Conservation (phyloP, 1,139 yeast genomes). For the Chernovozyma aurita region DNA sequence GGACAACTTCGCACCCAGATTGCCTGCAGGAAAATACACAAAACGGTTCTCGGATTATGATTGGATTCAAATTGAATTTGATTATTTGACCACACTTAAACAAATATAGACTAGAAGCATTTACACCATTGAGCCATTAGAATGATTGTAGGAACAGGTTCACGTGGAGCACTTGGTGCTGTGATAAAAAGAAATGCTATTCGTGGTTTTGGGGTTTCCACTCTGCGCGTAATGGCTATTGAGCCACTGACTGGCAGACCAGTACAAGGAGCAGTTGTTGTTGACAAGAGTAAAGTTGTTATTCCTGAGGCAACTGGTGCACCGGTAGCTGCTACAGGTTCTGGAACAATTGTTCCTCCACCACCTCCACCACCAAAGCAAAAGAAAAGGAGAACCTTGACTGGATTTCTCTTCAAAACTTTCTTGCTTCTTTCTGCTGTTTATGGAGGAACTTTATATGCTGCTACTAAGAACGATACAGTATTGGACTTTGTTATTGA, state of each 20-base stretch:
- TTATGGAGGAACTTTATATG: conserved; percentile 39
- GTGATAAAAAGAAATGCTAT: conserved; percentile 1
- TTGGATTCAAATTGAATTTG: no score
- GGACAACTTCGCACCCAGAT: no score
- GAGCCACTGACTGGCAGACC: conserved; percentile 4
- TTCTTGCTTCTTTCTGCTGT: conserved; percentile 24
- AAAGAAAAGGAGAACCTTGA: conserved; percentile 30
- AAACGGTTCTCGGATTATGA: conserved; percentile 2
- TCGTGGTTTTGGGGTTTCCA: conserved; percentile 1
- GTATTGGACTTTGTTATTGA: conserved; percentile 47
- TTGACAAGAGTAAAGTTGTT: neutral
- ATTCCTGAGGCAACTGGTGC: conserved; percentile 5
- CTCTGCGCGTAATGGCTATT: conserved; percentile 1
- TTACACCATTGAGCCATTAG: neutral
- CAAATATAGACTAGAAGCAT: neutral
- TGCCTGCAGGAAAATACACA: conserved; percentile 3
- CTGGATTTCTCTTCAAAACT: conserved; percentile 30
- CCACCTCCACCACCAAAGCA: conserved; percentile 7
- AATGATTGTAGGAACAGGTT: neutral
- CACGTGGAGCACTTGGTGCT: conserved; percentile 6
- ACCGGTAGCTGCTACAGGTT: conserved; percentile 6
- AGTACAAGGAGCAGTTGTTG: neutral
- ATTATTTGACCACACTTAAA: no score
- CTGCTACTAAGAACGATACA: conserved; percentile 42
- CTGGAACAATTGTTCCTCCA: neutral